Conservation (phyloP, 2,329 filamentous ascomycete genomes). For the Fusarium lyarnte region DNA sequence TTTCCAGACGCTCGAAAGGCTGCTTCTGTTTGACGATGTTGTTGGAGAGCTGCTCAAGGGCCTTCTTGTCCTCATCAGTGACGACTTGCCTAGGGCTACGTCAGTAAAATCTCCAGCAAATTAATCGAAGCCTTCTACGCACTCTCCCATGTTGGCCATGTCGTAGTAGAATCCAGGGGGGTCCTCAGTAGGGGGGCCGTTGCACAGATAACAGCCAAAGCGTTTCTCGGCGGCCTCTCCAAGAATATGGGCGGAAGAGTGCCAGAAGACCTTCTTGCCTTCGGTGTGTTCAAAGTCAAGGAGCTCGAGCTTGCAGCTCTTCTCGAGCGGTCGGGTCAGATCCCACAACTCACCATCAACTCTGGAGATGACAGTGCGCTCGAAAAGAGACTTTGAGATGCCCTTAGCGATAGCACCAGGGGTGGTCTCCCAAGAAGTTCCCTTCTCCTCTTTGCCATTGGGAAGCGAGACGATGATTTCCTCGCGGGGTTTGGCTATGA, state of each 20-base stretch:
- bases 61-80: slow-evolving; percentile 86
- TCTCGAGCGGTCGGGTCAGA: slow-evolving; percentile 87
- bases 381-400: slow-evolving; percentile 86
- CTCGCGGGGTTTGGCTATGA: slow-evolving; percentile 73
- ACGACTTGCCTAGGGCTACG: slow-evolving; percentile 68
- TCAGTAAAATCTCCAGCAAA: slow-evolving; percentile 23
- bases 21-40: slow-evolving; percentile 97
- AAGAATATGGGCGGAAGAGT: slow-evolving; percentile 94
- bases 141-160: slow-evolving; percentile 72
- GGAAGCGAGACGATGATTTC: slow-evolving; percentile 78
- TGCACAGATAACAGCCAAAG: slow-evolving; percentile 91
- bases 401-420: slow-evolving; percentile 79
- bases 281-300: slow-evolving; percentile 76
- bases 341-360: slow-evolving; percentile 92
- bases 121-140: neutral
- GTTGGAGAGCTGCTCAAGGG: slow-evolving; percentile 80
- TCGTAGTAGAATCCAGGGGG: slow-evolving; percentile 90
- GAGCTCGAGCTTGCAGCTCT: slow-evolving; percentile 84
- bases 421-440: slow-evolving; percentile 91
- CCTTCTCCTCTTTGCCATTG: slow-evolving; percentile 75
- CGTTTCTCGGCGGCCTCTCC: slow-evolving; percentile 92
- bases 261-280: slow-evolving; percentile 95
- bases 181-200: slow-evolving; percentile 89
- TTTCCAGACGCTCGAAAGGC: slow-evolving; percentile 86
- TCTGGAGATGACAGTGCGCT: slow-evolving; percentile 86